Percentiles rank a stretch among this genome's conserved stretches.
phyloP scores from a whole-genome alignment of 2,329 filamentous ascomycete genomes.

The Lecanosticta acicola region DNA sequence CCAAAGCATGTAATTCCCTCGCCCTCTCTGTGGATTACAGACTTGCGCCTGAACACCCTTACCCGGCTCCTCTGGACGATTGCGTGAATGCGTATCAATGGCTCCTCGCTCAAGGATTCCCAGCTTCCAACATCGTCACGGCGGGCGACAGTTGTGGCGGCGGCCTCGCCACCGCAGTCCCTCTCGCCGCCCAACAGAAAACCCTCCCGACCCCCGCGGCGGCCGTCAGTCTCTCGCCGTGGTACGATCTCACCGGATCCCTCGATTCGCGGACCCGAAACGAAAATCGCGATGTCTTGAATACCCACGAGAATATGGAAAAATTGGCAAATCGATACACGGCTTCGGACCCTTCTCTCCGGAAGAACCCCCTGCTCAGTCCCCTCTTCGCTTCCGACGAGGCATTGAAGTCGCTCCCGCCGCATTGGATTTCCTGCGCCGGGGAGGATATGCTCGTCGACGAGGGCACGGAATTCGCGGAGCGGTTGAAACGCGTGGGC shows the following conservation, averaged over 20 bases:
- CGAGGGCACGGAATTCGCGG: conserved; percentile 49
- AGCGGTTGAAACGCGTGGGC: conserved; percentile 41
- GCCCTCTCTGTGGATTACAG: conserved; percentile 54
- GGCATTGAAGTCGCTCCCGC: conserved; percentile 36
- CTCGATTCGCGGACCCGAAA: conserved; percentile 18
- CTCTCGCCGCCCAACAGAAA: conserved; percentile 18
- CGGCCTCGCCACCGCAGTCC: conserved; percentile 21
- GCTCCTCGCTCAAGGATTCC: conserved; percentile 43
- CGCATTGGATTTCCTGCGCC: conserved; percentile 47
- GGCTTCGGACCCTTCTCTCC: conserved; percentile 8
- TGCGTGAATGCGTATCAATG: conserved; percentile 53
- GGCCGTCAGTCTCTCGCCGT: conserved; percentile 22
- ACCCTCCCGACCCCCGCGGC: conserved; percentile 20
- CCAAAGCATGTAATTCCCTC: conserved; percentile 45
- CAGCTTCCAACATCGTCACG: conserved; percentile 19
- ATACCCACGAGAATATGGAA: conserved; percentile 15
- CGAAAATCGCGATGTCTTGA: conserved; percentile 20
- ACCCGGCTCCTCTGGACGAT: conserved; percentile 50
- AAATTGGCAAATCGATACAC: conserved; percentile 19
- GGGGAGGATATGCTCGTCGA: conserved; percentile 50
- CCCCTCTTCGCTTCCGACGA: conserved; percentile 9
- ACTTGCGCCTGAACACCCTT: conserved; percentile 54
- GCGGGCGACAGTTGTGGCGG: conserved; percentile 27
- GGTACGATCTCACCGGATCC: conserved; percentile 20
- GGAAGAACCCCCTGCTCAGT: conserved; percentile 19